Conservation (phyloP, 169 alveolate genomes). For the Eimeria praecox region DNA sequence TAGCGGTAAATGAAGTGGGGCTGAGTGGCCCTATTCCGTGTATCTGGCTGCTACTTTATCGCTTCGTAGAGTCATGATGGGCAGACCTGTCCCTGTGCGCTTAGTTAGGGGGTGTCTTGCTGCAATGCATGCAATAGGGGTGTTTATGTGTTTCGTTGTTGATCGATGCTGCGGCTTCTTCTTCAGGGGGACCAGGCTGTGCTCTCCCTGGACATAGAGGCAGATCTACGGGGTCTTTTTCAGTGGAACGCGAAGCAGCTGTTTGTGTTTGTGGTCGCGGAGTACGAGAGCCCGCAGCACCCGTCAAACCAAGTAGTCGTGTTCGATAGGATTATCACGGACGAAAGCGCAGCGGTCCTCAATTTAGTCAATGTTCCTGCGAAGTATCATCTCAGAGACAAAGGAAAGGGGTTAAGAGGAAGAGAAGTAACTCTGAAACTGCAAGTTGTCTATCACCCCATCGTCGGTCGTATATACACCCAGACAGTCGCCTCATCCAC, state of each 20-base stretch:
- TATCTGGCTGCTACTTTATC: neutral
- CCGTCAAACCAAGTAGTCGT: slow-evolving; percentile 81
- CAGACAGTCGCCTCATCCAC: slow-evolving; percentile 61
- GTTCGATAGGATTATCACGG: slow-evolving; percentile 82
- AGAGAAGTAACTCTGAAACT: slow-evolving; percentile 60
- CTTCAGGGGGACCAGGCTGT: slow-evolving; percentile 85
- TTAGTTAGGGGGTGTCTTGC: neutral
- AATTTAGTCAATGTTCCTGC: neutral
- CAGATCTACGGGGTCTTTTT: slow-evolving; percentile 76
- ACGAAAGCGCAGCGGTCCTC: slow-evolving; percentile 36
- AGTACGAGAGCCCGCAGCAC: slow-evolving; percentile 82
- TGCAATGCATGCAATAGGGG: neutral
- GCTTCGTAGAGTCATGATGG: neutral
- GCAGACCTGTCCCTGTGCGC: neutral
- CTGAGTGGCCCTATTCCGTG: neutral
- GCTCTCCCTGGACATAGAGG: slow-evolving; percentile 82
- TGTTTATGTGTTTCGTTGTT: neutral
- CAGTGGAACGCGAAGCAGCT: slow-evolving; percentile 86
- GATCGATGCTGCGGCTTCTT: neutral
- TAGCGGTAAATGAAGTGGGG: neutral
- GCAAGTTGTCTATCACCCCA: slow-evolving; percentile 66
- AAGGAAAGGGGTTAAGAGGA: slow-evolving; percentile 62
- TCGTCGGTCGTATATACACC: slow-evolving; percentile 72
- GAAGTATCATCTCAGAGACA: slow-evolving; percentile 75
- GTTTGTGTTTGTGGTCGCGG: slow-evolving; percentile 81